phyloP scores from a whole-genome alignment of 345 rosid genomes.

The Aegle marmelos region DNA sequence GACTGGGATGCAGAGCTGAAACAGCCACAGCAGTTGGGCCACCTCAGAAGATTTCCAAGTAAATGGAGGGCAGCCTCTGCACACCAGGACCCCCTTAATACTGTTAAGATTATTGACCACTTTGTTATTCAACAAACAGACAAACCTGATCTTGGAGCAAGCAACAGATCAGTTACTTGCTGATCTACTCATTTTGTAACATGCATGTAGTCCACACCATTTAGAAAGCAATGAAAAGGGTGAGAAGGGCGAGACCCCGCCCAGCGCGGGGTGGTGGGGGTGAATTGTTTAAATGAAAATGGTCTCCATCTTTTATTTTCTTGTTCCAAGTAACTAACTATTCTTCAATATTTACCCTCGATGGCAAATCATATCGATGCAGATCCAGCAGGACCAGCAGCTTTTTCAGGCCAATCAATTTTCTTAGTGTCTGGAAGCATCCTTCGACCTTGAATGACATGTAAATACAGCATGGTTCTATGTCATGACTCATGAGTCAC shows the following conservation, averaged over 20 bases:
- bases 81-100: constrained; percentile 66
- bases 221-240: not conserved
- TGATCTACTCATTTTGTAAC: constrained; percentile 27
- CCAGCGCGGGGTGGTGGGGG: too few species aligned
- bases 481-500: not conserved
- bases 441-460: not conserved
- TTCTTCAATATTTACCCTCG: not conserved
- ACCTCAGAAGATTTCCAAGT: constrained; percentile 61
- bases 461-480: not conserved
- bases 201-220: not conserved
- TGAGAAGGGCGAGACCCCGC: too few species aligned
- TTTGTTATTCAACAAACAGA: constrained; percentile 51
- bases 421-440: not conserved
- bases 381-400: not conserved
- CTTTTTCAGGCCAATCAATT: not conserved
- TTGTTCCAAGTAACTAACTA: not conserved
- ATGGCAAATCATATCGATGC: not conserved
- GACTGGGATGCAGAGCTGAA: constrained; percentile 72
- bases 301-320: not conserved
- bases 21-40: constrained; percentile 52
- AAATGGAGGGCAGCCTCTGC: constrained; percentile 71
- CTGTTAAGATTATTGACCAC: constrained; percentile 71
- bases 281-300: not conserved
- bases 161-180: constrained; percentile 32
- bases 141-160: constrained; percentile 29